Evolutionary conservation across 2,329 filamentous ascomycete genomes (phyloP).

Genomic region (Beauveria rudraprayagi): DNA sequence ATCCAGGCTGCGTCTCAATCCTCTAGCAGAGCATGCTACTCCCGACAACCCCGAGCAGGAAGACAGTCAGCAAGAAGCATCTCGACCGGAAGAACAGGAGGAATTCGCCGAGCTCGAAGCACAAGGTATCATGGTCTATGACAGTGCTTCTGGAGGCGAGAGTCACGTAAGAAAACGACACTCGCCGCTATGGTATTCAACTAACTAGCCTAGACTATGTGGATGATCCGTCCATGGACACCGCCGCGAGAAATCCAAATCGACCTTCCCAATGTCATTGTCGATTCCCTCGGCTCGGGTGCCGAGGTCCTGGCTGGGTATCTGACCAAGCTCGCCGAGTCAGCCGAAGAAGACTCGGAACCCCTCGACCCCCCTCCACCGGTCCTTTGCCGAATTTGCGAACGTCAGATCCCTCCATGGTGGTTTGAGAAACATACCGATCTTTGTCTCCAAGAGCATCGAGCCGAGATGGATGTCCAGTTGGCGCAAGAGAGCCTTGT

Average conservation of each 20-base stretch:
- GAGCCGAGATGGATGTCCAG: constrained; percentile 95
- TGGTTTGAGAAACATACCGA: constrained; percentile 99
- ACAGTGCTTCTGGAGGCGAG: constrained; percentile 74
- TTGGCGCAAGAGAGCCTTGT: constrained; percentile 86
- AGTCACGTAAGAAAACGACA: constrained; percentile 64
- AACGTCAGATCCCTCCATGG: constrained; percentile 94
- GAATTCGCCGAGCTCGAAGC: constrained; percentile 73
- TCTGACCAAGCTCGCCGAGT: constrained; percentile 80
- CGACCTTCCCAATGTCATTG: constrained; percentile 79
- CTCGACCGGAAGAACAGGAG: constrained; percentile 7
- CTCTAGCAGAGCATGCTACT: constrained; percentile 30
- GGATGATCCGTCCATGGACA: constrained; percentile 95
- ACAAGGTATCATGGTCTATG: constrained; percentile 97
- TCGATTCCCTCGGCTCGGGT: constrained; percentile 88
- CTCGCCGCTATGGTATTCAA: neutral
- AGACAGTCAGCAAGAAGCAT: constrained; percentile 28
- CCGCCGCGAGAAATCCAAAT: constrained; percentile 89
- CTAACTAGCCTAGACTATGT: constrained; percentile 70
- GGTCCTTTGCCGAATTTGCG: constrained; percentile 92
- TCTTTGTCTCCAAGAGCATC: constrained; percentile 88
- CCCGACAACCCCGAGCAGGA: constrained; percentile 28
- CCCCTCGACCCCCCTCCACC: constrained; percentile 78
- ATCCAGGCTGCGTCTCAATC: constrained; percentile 52
- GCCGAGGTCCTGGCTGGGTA: constrained; percentile 93
- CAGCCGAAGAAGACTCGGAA: constrained; percentile 64